phyloP scores from a whole-genome alignment of 331 rosid species.

The Rosa hybrid region DNA sequence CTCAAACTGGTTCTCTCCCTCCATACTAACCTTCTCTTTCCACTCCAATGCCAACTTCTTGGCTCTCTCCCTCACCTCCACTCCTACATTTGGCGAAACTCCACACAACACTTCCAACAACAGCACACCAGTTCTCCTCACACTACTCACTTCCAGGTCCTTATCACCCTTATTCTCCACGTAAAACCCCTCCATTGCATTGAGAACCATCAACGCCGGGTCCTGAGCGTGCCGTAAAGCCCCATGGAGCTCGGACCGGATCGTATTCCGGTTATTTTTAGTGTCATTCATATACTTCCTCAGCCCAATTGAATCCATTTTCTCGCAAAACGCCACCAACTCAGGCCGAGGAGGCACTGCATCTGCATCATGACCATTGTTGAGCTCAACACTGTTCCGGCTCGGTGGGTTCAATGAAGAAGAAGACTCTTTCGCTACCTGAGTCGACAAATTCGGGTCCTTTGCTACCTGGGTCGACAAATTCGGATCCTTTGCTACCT shows the following conservation, averaged over 20 bases:
- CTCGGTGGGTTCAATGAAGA: slow-evolving; percentile 29
- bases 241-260: slow-evolving; percentile 47
- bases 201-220: slow-evolving; percentile 58
- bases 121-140: slow-evolving; percentile 47
- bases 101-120: slow-evolving; percentile 60
- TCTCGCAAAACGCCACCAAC: slow-evolving; percentile 49
- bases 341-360: slow-evolving; percentile 30
- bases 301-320: slow-evolving; percentile 66
- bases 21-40: slow-evolving; percentile 43
- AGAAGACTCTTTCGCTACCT: slow-evolving; percentile 23
- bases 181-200: slow-evolving; percentile 60
- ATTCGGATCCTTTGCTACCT: not conserved
- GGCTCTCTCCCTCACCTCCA: slow-evolving; percentile 44
- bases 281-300: slow-evolving; percentile 44
- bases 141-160: slow-evolving; percentile 29
- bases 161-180: slow-evolving; percentile 13
- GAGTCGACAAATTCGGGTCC: not conserved
- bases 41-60: slow-evolving; percentile 52
- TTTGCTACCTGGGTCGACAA: not conserved
- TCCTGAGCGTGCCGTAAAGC: slow-evolving; percentile 51
- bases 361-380: not conserved
- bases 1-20: slow-evolving; percentile 38
- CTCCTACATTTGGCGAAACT: slow-evolving; percentile 32
- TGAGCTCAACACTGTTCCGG: slow-evolving; percentile 12
- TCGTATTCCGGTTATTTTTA: slow-evolving; percentile 28